These are phyloP conservation scores for Xylaria scruposa DNA, from an alignment of 495 filamentous ascomycete genomes.

Conservation along the genomic window DNA sequence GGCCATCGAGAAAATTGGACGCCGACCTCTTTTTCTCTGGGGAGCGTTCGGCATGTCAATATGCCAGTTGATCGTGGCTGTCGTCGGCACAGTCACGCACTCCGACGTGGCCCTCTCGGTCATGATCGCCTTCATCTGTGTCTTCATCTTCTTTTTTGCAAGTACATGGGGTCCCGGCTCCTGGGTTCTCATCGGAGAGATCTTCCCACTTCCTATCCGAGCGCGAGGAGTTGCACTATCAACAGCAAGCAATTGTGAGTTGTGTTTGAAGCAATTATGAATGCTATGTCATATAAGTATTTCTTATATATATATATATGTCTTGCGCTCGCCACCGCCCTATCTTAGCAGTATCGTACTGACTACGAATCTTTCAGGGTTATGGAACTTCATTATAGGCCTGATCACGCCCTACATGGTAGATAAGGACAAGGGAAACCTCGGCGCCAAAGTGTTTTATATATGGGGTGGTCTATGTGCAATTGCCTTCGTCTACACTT, in stretches of 20 bases:
- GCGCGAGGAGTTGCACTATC: slow-evolving; percentile 80
- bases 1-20: slow-evolving; percentile 80
- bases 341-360: neutral
- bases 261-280: slow-evolving; percentile 49
- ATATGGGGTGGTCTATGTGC: slow-evolving; percentile 77
- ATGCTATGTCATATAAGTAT: neutral
- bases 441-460: slow-evolving; percentile 79
- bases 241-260: slow-evolving; percentile 88
- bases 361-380: slow-evolving; percentile 34
- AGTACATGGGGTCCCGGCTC: slow-evolving; percentile 79
- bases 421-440: slow-evolving; percentile 65
- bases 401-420: slow-evolving; percentile 84
- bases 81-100: slow-evolving; percentile 63
- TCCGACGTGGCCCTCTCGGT: slow-evolving; percentile 69
- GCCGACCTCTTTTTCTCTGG: slow-evolving; percentile 80
- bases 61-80: slow-evolving; percentile 86
- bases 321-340: neutral
- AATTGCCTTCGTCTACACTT: slow-evolving; percentile 70
- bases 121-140: slow-evolving; percentile 76
- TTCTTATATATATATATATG: too few species aligned
- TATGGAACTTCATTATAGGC: slow-evolving; percentile 34
- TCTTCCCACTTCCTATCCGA: slow-evolving; percentile 85
- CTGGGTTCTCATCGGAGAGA: slow-evolving; percentile 88
- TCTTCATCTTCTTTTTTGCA: slow-evolving; percentile 88
- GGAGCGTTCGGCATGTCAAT: slow-evolving; percentile 82